Evolutionary conservation across 768 basidiomycete genomes (phyloP).

Genomic region (Panellus pusillus): DNA sequence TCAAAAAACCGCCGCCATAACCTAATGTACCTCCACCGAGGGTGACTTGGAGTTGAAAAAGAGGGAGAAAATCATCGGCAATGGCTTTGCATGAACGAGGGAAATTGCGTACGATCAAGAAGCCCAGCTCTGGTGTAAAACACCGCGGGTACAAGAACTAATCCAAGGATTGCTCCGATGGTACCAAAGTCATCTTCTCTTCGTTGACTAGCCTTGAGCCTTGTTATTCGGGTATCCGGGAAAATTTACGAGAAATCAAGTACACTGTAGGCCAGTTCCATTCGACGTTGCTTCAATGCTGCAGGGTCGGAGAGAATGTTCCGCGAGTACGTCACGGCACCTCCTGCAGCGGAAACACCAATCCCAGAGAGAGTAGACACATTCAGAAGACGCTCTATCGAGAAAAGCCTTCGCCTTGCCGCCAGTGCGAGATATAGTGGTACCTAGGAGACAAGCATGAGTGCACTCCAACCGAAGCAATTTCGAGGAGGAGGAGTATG

Average conservation of each 20-base stretch:
- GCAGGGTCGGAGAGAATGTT: slow-evolving; percentile 11
- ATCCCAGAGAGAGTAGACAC: slow-evolving; percentile 13
- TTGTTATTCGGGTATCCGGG: background rate
- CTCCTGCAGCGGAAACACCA: slow-evolving; percentile 5
- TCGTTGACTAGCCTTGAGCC: slow-evolving; percentile 11
- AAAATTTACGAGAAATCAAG: background rate
- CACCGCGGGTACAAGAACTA: slow-evolving; percentile 64
- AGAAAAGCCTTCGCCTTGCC: slow-evolving; percentile 4
- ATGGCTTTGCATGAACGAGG: background rate
- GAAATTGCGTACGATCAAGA: slow-evolving; percentile 52
- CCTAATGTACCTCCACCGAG: slow-evolving; percentile 74
- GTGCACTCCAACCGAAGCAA: background rate
- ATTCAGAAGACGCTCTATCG: slow-evolving; percentile 15
- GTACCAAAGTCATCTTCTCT: slow-evolving; percentile 74
- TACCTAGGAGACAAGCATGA: background rate
- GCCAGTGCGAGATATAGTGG: slow-evolving; percentile 6
- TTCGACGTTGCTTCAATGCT: slow-evolving; percentile 10
- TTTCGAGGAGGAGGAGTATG: background rate
- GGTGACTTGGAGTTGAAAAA: slow-evolving; percentile 45
- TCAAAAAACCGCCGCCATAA: slow-evolving; percentile 55
- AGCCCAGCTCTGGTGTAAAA: slow-evolving; percentile 69
- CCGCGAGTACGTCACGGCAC: slow-evolving; percentile 3
- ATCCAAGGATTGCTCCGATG: slow-evolving; percentile 66
- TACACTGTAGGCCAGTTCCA: slow-evolving; percentile 12
- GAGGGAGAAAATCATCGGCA: background rate